Percentiles rank a stretch among this genome's conserved stretches.
Conservation (phyloP, 169 alveolate genomes). For the Plasmodium gallinaceum region DNA sequence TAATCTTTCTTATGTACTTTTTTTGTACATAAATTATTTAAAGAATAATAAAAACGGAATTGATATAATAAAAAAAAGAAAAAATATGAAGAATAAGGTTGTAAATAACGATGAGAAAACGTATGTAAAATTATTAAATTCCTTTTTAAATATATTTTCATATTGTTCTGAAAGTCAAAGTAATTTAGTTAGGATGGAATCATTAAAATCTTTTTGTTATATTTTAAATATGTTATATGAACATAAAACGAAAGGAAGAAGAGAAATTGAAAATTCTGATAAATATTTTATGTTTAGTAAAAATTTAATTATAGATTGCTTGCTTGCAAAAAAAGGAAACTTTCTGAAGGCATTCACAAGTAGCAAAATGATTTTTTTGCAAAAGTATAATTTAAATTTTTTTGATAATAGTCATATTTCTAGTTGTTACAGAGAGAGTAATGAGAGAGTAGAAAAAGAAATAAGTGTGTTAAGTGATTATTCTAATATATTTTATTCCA, state of each 20-base stretch:
- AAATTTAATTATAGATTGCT: conserved; percentile 22
- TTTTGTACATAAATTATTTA: conserved; percentile 49
- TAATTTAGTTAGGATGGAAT: conserved; percentile 29
- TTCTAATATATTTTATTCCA: neutral
- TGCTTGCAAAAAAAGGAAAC: conserved; percentile 4
- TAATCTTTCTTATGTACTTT: conserved; percentile 43
- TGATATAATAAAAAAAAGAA: conserved; percentile 42
- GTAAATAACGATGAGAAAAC: conserved; percentile 33
- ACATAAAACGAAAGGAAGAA: neutral
- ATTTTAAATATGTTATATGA: conserved; percentile 12
- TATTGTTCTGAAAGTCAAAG: conserved; percentile 35
- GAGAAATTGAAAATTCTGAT: neutral
- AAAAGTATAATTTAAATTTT: conserved; percentile 28
- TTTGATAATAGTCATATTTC: conserved; percentile 2
- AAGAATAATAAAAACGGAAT: conserved; percentile 34
- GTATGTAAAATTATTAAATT: conserved; percentile 47
- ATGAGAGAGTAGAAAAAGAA: neutral
- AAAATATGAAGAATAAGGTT: conserved; percentile 3
- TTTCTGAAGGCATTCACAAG: conserved; percentile 9
- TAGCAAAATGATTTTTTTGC: conserved; percentile 36
- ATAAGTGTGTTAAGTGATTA: neutral
- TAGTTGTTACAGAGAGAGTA: neutral
- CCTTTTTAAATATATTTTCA: conserved; percentile 41
- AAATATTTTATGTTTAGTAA: conserved; percentile 1
- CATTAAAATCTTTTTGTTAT: conserved; percentile 35